A percentile compares a stretch with the other conserved stretches of the same genome.
These are phyloP conservation scores for Glycyrrhiza uralensis DNA, from an alignment of 306 rosid genomes.

Conservation along the genomic window DNA sequence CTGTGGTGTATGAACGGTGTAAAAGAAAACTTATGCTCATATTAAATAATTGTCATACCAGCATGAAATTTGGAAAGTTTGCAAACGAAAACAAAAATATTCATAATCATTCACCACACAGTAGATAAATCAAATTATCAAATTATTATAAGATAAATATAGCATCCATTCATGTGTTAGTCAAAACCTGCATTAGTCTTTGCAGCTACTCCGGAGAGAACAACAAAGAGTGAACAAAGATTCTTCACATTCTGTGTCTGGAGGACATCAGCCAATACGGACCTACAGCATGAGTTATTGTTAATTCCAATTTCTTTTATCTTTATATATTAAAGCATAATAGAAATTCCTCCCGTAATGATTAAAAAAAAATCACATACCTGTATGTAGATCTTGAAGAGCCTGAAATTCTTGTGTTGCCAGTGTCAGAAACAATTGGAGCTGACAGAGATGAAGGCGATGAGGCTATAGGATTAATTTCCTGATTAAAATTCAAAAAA, in stretches of 20 bases:
- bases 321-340: background rate
- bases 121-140: constrained; percentile 15
- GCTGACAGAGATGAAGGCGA: constrained; percentile 30
- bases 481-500: constrained; percentile 43
- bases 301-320: constrained; percentile 4
- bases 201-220: constrained; percentile 54
- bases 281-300: constrained; percentile 52
- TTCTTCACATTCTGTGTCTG: constrained; percentile 57
- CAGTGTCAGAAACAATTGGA: constrained; percentile 27
- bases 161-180: constrained; percentile 12
- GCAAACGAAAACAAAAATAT: constrained; percentile 1
- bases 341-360: constrained; percentile 4
- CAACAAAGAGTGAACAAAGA: constrained; percentile 66
- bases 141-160: constrained; percentile 18
- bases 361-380: constrained; percentile 30
- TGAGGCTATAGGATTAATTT: constrained; percentile 36
- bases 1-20: background rate
- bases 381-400: constrained; percentile 51
- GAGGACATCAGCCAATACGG: constrained; percentile 60
- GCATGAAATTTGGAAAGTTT: constrained; percentile 13
- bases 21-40: background rate
- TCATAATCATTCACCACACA: constrained; percentile 5
- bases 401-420: constrained; percentile 39
- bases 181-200: constrained; percentile 56
- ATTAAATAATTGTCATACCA: constrained; percentile 1